phyloP scores from a whole-genome alignment of 2,329 filamentous ascomycete species.

The Dactylonectria macrodidyma region DNA sequence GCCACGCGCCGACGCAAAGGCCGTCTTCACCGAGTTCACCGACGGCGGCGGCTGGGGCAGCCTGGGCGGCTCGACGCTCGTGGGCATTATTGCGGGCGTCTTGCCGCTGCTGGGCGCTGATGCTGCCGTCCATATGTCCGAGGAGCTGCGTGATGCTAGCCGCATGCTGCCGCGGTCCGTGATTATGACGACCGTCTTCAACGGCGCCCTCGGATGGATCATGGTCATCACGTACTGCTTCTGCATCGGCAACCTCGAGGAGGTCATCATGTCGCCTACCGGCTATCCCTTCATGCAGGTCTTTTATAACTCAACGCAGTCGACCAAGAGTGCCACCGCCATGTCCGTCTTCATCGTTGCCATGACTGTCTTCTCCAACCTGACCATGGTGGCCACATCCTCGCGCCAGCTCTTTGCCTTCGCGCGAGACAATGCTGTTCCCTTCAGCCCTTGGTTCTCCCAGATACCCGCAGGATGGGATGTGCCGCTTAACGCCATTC shows the following conservation, averaged over 20 bases:
- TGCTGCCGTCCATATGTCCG: slow-evolving; percentile 43
- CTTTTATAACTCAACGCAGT: slow-evolving; percentile 39
- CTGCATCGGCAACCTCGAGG: slow-evolving; percentile 39
- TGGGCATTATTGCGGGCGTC: slow-evolving; percentile 38
- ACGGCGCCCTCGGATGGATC: slow-evolving; percentile 42
- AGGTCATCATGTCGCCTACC: slow-evolving; percentile 37
- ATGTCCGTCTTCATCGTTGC: slow-evolving; percentile 39
- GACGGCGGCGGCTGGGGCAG: slow-evolving; percentile 40
- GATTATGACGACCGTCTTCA: slow-evolving; percentile 40
- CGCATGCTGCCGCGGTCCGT: slow-evolving; percentile 37
- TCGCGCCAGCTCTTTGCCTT: slow-evolving; percentile 43
- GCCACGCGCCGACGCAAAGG: slow-evolving; percentile 27
- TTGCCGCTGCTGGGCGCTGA: slow-evolving; percentile 40
- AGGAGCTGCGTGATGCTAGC: slow-evolving; percentile 40
- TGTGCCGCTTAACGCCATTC: slow-evolving; percentile 39
- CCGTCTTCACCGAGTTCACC: slow-evolving; percentile 39
- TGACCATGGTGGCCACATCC: slow-evolving; percentile 41
- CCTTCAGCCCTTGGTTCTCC: slow-evolving; percentile 41
- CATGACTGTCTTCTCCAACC: slow-evolving; percentile 42
- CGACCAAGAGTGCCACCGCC: slow-evolving; percentile 35
- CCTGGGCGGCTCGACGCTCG: slow-evolving; percentile 35
- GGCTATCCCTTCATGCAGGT: slow-evolving; percentile 45
- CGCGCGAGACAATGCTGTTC: slow-evolving; percentile 40
- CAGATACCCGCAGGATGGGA: slow-evolving; percentile 34
- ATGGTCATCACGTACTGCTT: slow-evolving; percentile 43